Evolutionary conservation across 192 early-diverging fungal species (phyloP).

Genomic region (Diversispora epigaea): DNA sequence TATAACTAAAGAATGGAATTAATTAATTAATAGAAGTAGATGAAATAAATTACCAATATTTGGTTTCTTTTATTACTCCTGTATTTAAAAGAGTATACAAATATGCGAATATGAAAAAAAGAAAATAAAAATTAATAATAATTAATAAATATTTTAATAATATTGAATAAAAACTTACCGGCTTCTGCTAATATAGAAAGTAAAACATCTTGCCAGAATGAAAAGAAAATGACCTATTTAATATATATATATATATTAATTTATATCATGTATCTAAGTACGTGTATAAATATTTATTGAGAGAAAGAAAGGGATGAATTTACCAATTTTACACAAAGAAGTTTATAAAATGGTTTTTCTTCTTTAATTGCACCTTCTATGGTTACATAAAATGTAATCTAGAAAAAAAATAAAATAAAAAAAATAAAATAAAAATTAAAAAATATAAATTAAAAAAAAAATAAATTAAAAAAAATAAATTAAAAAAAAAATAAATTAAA

Average conservation of each 20-base stretch:
- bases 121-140: neutral
- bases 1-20: neutral
- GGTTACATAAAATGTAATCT: neutral
- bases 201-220: slow-evolving; percentile 39
- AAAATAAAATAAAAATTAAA: neutral
- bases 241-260: neutral
- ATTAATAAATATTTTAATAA: neutral
- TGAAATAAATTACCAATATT: neutral
- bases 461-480: neutral
- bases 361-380: slow-evolving; percentile 58
- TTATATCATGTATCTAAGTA: neutral
- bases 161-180: neutral
- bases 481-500: neutral
- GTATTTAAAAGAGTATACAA: neutral
- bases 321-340: slow-evolving; percentile 44
- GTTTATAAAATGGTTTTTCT: slow-evolving; percentile 45
- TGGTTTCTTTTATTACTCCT: neutral
- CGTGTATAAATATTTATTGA: neutral
- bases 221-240: slow-evolving; percentile 41
- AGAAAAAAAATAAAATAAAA: neutral
- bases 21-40: neutral
- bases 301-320: neutral
- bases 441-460: neutral
- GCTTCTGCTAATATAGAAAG: slow-evolving; percentile 33
- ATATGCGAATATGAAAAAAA: neutral